These are phyloP conservation scores for Kalanchoe fedtschenkoi DNA, from an alignment of 164 flowering plant genomes.

Conservation along the genomic window DNA sequence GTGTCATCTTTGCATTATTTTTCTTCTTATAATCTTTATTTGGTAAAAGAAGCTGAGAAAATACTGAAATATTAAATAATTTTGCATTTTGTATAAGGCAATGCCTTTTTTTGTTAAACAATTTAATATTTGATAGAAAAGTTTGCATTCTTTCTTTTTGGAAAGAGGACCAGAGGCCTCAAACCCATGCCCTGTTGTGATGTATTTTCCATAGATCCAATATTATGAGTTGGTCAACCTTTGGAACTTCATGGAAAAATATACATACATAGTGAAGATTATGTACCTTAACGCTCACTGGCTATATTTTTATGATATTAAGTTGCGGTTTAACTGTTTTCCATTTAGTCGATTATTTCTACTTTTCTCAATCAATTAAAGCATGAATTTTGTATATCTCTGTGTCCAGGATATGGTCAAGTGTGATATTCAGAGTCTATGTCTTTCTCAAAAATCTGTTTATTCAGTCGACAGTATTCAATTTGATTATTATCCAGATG, in stretches of 20 bases:
- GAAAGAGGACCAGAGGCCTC: too few relatives aligned
- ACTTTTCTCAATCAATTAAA: background rate
- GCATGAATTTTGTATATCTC: slow-evolving; percentile 1
- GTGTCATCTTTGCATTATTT: background rate
- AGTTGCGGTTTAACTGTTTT: background rate
- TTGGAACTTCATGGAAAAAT: background rate
- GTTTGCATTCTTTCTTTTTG: too few relatives aligned
- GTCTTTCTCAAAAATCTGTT: slow-evolving; percentile 26
- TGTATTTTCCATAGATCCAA: background rate
- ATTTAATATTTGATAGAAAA: too few relatives aligned
- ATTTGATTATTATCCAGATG: slow-evolving; percentile 20
- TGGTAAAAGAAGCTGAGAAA: too few relatives aligned
- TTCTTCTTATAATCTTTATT: background rate
- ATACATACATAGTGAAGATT: background rate
- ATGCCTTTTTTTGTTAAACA: too few relatives aligned
- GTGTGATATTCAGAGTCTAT: slow-evolving; percentile 17
- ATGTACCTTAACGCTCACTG: background rate
- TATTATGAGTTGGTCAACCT: too few relatives aligned
- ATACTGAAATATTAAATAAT: too few relatives aligned
- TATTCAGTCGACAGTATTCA: slow-evolving; percentile 36
- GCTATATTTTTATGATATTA: background rate
- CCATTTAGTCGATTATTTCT: background rate
- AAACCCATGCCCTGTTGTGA: background rate
- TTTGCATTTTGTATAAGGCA: too few relatives aligned
- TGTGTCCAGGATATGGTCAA: slow-evolving; percentile 36